phyloP scores from a whole-genome alignment of 2,329 filamentous ascomycete species.

The Botrytis elliptica region DNA sequence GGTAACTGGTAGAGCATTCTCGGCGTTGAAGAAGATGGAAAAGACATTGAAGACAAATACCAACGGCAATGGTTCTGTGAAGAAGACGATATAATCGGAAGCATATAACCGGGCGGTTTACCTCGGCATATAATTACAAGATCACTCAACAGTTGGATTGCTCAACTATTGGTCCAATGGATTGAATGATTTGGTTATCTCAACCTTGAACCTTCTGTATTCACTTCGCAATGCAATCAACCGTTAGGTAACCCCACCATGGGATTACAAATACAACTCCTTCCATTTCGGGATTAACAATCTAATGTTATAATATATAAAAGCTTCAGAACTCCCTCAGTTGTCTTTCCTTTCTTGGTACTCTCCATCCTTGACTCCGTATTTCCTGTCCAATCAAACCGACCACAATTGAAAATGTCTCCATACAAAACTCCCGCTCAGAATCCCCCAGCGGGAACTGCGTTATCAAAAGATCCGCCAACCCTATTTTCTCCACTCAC shows the following conservation, averaged over 20 bases:
- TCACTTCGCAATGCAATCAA: not conserved
- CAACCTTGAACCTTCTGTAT: not conserved
- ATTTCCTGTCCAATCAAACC: not conserved
- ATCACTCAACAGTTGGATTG: too few relatives aligned
- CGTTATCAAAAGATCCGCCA: conserved; percentile 34
- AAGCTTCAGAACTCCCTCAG: not conserved
- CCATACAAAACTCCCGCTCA: conserved; percentile 22
- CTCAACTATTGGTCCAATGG: not conserved
- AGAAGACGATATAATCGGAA: not conserved
- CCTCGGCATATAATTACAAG: not conserved
- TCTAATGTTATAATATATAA: not conserved
- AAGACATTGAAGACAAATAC: not conserved
- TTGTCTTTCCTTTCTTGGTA: not conserved
- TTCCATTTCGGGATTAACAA: not conserved
- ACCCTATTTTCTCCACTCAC: conserved; percentile 47
- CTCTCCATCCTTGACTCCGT: not conserved
- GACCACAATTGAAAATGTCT: not conserved
- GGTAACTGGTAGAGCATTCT: not conserved
- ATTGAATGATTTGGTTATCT: not conserved
- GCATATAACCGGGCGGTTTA: not conserved
- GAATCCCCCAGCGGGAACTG: conserved; percentile 36
- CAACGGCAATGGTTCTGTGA: not conserved
- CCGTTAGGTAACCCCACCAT: not conserved
- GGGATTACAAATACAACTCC: conserved; percentile 7
- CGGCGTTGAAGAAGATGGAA: not conserved